phyloP scores from a whole-genome alignment of 2,329 filamentous ascomycete genomes.

The Cryphonectria naterciae region DNA sequence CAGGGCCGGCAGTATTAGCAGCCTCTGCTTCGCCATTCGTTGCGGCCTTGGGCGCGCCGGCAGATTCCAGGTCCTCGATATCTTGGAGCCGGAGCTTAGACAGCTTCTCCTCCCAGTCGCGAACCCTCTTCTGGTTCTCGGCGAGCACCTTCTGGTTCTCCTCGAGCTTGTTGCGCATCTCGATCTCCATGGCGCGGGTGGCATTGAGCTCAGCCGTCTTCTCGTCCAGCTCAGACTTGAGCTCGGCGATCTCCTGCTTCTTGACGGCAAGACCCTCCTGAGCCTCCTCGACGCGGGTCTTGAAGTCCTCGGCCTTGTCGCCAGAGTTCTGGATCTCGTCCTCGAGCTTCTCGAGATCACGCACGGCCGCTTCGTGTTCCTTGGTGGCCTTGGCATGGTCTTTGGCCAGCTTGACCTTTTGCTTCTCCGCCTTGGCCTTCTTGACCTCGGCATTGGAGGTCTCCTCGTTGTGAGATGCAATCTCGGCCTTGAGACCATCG shows the following conservation, averaged over 20 bases:
- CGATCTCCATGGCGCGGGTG: conserved; percentile 87
- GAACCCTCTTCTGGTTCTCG: conserved; percentile 83
- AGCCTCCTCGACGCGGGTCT: conserved; percentile 77
- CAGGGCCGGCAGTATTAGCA: conserved; percentile 28
- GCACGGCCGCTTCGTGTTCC: conserved; percentile 73
- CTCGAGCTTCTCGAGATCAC: conserved; percentile 78
- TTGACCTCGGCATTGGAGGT: conserved; percentile 85
- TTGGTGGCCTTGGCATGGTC: conserved; percentile 76
- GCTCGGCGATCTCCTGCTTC: conserved; percentile 75
- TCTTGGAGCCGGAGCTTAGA: conserved; percentile 83
- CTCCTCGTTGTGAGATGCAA: conserved; percentile 77
- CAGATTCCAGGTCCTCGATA: conserved; percentile 67
- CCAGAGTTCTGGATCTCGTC: conserved; percentile 78
- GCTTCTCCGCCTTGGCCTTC: conserved; percentile 92
- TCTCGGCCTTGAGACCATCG: conserved; percentile 84
- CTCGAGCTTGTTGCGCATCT: conserved; percentile 98
- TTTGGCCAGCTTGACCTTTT: conserved; percentile 84
- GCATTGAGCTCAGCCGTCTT: conserved; percentile 86
- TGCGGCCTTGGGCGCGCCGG: conserved; percentile 36
- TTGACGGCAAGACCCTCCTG: conserved; percentile 77
- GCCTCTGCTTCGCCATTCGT: conserved; percentile 36
- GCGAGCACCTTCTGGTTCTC: conserved; percentile 87
- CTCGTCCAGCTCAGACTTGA: conserved; percentile 86
- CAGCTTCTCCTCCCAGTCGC: conserved; percentile 89
- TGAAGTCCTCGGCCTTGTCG: conserved; percentile 73